Base-by-base conservation (phyloP, 257 asterid genomes). In the Plectranthus barbatus region DNA sequence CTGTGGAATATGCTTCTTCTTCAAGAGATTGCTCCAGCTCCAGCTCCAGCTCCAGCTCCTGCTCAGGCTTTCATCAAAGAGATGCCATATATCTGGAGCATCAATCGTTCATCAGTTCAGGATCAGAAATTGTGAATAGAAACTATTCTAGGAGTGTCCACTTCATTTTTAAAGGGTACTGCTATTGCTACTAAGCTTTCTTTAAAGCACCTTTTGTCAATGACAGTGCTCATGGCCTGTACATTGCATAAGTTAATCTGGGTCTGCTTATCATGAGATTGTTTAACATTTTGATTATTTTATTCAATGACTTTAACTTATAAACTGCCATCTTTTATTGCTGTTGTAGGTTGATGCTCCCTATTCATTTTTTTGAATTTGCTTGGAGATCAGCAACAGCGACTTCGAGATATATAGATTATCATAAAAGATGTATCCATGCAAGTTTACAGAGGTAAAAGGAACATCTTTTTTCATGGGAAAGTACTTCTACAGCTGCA, bases 81-180 rank as follows among this genome's bases (percentile, higher is more conserved):
- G 67, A 74, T 47, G 62, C 67, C 65, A 64, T 74, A 48, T 55
- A 61, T 60, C 39, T 14, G 63, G 76, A 59, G 58, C 76, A 81
- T 46, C 78, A 54, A 8, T 67, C 83, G 23, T 59, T 71, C 62
- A 63, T 80, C 65, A 54, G 44, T 83, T 75, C 88, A 60, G 76
- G 77, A 71, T 63, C 76, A 66, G 77, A 45, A 59, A 83, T 59
- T 81, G 85, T 84, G 72, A 76, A 79, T 71, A 86, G 77, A 74
- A 64, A 64, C 76, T 72, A 72, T 77, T 58, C 57, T 52, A 74
- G 86, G 80, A 80, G 86, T 63, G 70, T 77, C 81, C 72, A 19
- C 86, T 80, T 80, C 79, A 65, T 86, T 84, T 81, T 84, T 74
- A 84, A 84, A 80, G 88, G 98, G 98, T 92, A 84, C 74, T 26